Percentiles rank a stretch among this genome's conserved stretches.
Conservation (phyloP, 2,329 filamentous ascomycete genomes). For the Pseudogymnoascus sp. region DNA sequence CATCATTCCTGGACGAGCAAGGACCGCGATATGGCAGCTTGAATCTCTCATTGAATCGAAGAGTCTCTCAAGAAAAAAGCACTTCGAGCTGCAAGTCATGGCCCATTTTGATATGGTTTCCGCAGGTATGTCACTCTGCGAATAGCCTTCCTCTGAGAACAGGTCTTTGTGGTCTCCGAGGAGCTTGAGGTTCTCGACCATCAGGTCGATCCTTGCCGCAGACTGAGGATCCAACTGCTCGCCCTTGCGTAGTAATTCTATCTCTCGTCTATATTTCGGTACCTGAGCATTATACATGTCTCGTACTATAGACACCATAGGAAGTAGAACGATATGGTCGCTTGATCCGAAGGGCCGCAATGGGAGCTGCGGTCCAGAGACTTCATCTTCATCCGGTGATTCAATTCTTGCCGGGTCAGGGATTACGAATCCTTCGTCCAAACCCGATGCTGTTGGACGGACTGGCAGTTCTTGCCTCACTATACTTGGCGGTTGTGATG, state of each 20-base stretch:
- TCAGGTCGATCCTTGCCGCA: conserved; percentile 41
- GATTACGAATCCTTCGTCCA: not conserved
- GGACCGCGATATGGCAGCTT: conserved; percentile 44
- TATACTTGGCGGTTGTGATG: conserved; percentile 12
- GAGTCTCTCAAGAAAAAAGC: conserved; percentile 51
- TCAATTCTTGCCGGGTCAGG: not conserved
- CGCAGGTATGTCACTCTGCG: conserved; percentile 31
- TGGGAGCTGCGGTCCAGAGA: conserved; percentile 11
- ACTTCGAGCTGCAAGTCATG: conserved; percentile 52
- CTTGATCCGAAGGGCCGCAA: conserved; percentile 26
- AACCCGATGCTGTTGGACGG: conserved; percentile 9
- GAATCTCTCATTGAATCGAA: conserved; percentile 38
- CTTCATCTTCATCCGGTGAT: conserved; percentile 11
- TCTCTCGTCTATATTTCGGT: conserved; percentile 35
- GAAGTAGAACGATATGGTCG: conserved; percentile 49
- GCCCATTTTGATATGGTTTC: conserved; percentile 45
- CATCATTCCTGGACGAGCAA: conserved; percentile 44
- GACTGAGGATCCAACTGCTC: conserved; percentile 35
- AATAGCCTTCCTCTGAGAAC: conserved; percentile 37
- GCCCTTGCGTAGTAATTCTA: conserved; percentile 44
- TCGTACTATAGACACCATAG: conserved; percentile 47
- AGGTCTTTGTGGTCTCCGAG: conserved; percentile 53
- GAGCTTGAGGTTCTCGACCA: conserved; percentile 45
- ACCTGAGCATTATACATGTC: conserved; percentile 46
- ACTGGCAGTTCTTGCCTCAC: conserved; percentile 12